Base-by-base conservation (phyloP, 2,329 filamentous ascomycete species). In the Colletotrichum simmondsii region DNA sequence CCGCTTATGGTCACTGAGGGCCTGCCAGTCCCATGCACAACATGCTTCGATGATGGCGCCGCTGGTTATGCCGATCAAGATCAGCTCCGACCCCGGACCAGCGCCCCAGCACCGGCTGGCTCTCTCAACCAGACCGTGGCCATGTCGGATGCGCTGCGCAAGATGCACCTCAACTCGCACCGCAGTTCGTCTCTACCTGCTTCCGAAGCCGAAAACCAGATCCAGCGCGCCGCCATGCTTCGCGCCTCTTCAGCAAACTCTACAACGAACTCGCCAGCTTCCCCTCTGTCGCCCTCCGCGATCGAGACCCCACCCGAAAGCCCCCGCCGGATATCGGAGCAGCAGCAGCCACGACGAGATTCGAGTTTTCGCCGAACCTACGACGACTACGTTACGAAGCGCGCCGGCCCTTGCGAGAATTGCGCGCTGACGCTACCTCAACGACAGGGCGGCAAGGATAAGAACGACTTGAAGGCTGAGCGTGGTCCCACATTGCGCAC, bases 1-100 rank as follows among this genome's bases (percentile, higher is more conserved):
- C 91, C 91, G 62, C 81, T 93, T 71, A 92, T 93, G 89, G 91
- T 92, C 77, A 93, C 91, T 46, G 91, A 93, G 80, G 91, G 90
- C 61, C 82, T 92, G 16, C 89, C 90, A 2, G 88, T 90, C 14
- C 86, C 88, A 60, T 93, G 91, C 78, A 84, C 85, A 70, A 84
- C 86, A 76, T 93, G 91, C 79, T 89, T 86, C 78, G 88, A 92
- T 74, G 76, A 80, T 22, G 84, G 85, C 26, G 75, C 74, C 16
- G 75, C 78, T 56, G 80, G 83, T 30, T 75, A 77, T 59, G 72
- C 77, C 68, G 73, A 78, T 26, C 65, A 75, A 61, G 78, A 81
- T 71, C 79, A 80, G 52, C 46, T 60, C 60, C 82, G 84, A 72
- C 83, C 85, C 58, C 83, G 81, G 74, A 84, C 86, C 30, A 85